Conservation (phyloP, 108 stramenopile species). For the Cyclotella baltica region DNA sequence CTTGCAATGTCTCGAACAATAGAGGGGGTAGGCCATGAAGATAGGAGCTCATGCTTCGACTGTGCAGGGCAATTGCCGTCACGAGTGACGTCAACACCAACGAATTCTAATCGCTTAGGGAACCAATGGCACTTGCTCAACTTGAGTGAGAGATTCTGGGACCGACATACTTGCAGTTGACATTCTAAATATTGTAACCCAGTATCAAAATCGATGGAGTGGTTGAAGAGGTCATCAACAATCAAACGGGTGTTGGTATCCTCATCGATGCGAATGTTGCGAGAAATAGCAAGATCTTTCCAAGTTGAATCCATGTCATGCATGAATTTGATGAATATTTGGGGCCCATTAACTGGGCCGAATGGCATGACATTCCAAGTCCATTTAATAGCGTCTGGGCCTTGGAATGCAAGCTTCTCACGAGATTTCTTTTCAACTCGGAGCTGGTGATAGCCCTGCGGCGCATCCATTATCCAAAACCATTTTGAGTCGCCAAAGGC, state of each 20-base stretch:
- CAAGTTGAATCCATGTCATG: no score
- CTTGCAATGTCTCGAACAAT: constrained; percentile 17
- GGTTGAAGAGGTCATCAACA: neutral
- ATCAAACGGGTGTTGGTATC: no score
- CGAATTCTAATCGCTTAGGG: constrained; percentile 25
- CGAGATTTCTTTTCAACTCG: neutral
- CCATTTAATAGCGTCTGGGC: no score
- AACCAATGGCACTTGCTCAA: constrained; percentile 6
- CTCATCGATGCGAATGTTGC: neutral
- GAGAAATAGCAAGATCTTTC: neutral
- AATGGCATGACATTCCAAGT: no score
- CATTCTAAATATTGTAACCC: neutral
- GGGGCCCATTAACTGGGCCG: no score
- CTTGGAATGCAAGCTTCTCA: neutral
- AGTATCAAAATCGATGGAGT: neutral
- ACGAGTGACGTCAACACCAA: constrained; percentile 18
- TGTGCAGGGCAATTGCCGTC: constrained; percentile 25
- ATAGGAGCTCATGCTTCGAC: constrained; percentile 10
- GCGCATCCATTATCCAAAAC: no score
- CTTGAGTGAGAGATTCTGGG: constrained; percentile 7
- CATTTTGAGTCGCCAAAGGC: neutral
- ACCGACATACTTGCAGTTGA: neutral
- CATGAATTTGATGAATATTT: neutral
- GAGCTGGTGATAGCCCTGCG: neutral
- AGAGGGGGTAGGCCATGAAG: neutral